Conservation (phyloP, 768 basidiomycete species). For the Leucosporidium creatinivorum region DNA sequence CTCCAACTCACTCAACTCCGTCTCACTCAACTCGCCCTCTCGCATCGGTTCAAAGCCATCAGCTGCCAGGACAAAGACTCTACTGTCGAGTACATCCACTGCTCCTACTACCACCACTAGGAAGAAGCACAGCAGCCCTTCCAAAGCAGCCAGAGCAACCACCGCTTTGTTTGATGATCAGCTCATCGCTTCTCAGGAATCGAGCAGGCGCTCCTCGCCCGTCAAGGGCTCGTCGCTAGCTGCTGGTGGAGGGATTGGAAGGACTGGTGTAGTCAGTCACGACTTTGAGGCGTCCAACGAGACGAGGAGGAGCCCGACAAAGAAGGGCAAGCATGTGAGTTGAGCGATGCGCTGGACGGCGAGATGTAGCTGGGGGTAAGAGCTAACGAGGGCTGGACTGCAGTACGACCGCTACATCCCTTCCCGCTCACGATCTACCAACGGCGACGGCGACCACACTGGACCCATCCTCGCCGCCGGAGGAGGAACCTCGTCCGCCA, state of each 20-base stretch:
- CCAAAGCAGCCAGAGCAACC: constrained; percentile 18
- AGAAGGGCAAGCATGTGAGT: constrained; percentile 14
- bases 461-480: constrained; percentile 27
- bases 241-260: constrained; percentile 8
- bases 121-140: constrained; percentile 9
- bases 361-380: too few relatives aligned
- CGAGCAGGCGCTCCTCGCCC: constrained; percentile 18
- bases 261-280: constrained; percentile 14
- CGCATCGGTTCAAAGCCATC: constrained; percentile 4
- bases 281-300: constrained; percentile 5
- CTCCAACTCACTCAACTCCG: not conserved
- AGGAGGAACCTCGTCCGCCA: not conserved
- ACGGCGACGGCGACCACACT: constrained; percentile 27
- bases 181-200: not conserved
- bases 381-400: not conserved
- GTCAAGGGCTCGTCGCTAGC: constrained; percentile 5
- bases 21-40: constrained; percentile 19
- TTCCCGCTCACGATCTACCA: constrained; percentile 11
- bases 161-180: not conserved
- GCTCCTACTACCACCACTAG: constrained; percentile 10
- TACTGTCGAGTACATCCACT: not conserved
- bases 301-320: constrained; percentile 20
- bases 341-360: too few relatives aligned
- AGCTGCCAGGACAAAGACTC: constrained; percentile 14
- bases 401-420: constrained; percentile 35